phyloP scores from a whole-genome alignment of 1,139 yeast species.

The Wickerhamomyces sp. region DNA sequence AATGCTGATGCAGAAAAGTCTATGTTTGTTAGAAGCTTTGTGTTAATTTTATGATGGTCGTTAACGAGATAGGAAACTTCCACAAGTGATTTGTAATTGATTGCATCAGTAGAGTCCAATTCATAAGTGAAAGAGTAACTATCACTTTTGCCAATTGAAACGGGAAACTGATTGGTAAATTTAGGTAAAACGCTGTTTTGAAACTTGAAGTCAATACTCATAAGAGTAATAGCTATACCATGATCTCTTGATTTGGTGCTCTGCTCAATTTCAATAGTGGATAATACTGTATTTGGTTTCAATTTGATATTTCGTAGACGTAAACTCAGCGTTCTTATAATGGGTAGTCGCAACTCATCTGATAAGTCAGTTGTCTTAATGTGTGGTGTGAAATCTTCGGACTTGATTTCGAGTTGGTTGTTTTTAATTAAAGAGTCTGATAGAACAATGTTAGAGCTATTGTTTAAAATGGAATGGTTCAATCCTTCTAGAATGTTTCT shows the following conservation, averaged over 20 bases:
- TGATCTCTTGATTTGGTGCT: slow-evolving; percentile 39
- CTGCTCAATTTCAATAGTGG: slow-evolving; percentile 53
- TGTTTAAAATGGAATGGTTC: slow-evolving; percentile 11
- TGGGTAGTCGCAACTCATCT: slow-evolving; percentile 30
- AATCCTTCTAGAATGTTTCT: slow-evolving; percentile 22
- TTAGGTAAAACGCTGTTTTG: slow-evolving; percentile 36
- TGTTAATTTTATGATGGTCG: slow-evolving; percentile 33
- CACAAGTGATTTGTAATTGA: slow-evolving; percentile 18
- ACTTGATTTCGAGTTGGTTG: slow-evolving; percentile 15
- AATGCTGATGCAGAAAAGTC: slow-evolving; percentile 50
- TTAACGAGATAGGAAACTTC: slow-evolving; percentile 27
- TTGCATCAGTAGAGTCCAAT: slow-evolving; percentile 23
- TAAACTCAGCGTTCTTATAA: slow-evolving; percentile 48
- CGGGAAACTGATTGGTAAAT: slow-evolving; percentile 25
- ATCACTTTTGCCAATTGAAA: slow-evolving; percentile 28
- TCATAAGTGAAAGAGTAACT: slow-evolving; percentile 41
- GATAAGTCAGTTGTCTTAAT: slow-evolving; percentile 2
- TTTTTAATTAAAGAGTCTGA: slow-evolving; percentile 21
- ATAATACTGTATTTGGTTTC: slow-evolving; percentile 44
- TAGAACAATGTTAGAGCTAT: slow-evolving; percentile 9
- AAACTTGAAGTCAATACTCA: slow-evolving; percentile 37
- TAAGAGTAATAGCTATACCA: slow-evolving; percentile 23
- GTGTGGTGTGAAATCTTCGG: slow-evolving; percentile 2
- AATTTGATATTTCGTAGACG: slow-evolving; percentile 54
- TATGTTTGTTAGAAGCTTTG: slow-evolving; percentile 58